phyloP scores from a whole-genome alignment of 331 rosid genomes.

The Ulmus americana region DNA sequence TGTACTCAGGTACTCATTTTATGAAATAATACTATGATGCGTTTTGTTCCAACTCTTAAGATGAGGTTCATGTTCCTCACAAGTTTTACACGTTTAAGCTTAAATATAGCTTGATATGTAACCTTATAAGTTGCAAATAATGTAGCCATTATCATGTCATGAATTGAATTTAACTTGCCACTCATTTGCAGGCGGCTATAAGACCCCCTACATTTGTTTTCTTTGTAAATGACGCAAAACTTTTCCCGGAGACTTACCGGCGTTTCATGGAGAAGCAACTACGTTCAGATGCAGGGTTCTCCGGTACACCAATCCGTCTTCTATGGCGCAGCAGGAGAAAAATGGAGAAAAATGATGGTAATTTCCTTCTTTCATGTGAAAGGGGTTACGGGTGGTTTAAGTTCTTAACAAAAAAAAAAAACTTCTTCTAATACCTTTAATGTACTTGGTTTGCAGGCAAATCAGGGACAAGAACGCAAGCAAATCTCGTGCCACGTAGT shows the following conservation, averaged over 20 bases:
- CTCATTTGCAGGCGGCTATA: conserved; percentile 76
- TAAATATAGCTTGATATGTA: too few species aligned
- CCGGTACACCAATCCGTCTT: conserved; percentile 85
- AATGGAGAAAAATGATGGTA: conserved; percentile 62
- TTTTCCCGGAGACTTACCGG: conserved; percentile 79
- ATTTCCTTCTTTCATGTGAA: conserved; percentile 5
- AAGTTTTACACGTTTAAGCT: not conserved
- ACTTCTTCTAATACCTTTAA: too few species aligned
- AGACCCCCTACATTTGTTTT: conserved; percentile 92
- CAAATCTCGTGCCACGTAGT: conserved; percentile 31
- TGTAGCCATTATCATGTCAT: not conserved
- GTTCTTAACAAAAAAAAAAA: too few species aligned
- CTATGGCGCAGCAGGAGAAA: conserved; percentile 82
- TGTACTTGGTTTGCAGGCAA: conserved; percentile 32
- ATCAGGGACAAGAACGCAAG: conserved; percentile 31
- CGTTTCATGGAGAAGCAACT: conserved; percentile 88
- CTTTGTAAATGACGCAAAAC: conserved; percentile 88
- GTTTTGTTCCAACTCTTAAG: not conserved
- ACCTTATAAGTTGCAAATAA: too few species aligned
- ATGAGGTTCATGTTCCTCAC: not conserved
- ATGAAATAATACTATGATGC: not conserved
- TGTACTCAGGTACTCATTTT: conserved; percentile 71
- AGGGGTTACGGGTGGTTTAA: too few species aligned
- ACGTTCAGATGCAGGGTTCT: conserved; percentile 78
- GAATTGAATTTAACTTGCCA: conserved; percentile 1